Evolutionary conservation across 1,139 yeast species (phyloP).

Genomic region (Taiozyma onychis): DNA sequence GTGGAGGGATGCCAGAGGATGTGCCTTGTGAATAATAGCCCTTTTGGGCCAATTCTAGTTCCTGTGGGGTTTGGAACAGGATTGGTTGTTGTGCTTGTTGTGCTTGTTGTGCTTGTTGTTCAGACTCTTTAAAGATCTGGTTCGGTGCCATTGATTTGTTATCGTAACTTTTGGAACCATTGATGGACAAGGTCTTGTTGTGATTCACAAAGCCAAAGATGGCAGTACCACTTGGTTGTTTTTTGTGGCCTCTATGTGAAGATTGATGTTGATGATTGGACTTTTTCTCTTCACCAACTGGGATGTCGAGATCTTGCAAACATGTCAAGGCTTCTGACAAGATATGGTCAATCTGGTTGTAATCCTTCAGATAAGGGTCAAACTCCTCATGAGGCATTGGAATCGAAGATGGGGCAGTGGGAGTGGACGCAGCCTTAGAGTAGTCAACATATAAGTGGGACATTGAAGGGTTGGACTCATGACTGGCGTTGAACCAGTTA

Average conservation of each 20-base stretch:
- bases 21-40: background rate
- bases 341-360: conserved; percentile 21
- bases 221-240: conserved; percentile 52
- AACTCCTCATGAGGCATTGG: conserved; percentile 15
- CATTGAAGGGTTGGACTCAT: conserved; percentile 5
- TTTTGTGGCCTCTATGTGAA: conserved; percentile 24
- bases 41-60: conserved; percentile 1
- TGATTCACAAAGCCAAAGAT: conserved; percentile 57
- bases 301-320: conserved; percentile 23
- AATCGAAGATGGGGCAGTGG: conserved; percentile 1
- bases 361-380: conserved; percentile 8
- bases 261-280: conserved; percentile 2
- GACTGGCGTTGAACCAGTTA: conserved; percentile 7
- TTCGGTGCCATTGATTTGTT: conserved; percentile 14
- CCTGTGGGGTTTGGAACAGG: conserved; percentile 2
- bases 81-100: conserved; percentile 7
- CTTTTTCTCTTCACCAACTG: conserved; percentile 14
- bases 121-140: conserved; percentile 9
- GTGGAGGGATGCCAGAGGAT: conserved; percentile 1
- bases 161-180: conserved; percentile 9
- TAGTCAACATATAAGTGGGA: conserved; percentile 6
- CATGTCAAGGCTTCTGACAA: conserved; percentile 20
- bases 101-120: conserved; percentile 1
- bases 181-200: conserved; percentile 37
- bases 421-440: background rate